Conservation (phyloP, 225 moss, liverwort and hornwort species). For the Ulota crispa region DNA sequence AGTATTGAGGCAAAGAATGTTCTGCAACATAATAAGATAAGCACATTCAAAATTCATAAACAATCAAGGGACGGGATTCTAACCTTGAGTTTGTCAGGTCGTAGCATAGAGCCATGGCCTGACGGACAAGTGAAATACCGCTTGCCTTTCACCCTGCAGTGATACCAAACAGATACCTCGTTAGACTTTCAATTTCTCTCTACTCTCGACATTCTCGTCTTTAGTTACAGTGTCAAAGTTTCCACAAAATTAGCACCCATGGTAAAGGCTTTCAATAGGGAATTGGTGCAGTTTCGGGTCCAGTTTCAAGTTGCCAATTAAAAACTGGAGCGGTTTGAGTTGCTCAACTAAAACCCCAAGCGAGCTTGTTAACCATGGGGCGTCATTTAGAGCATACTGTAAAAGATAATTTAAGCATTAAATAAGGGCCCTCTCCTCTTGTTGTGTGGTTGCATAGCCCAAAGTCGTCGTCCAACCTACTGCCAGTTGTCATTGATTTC, state of each 20-base stretch:
- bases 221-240: neutral
- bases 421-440: no score
- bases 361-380: neutral
- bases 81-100: conserved; percentile 35
- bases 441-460: no score
- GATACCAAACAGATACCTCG: neutral
- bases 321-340: neutral
- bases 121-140: conserved; percentile 66
- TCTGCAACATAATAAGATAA: neutral
- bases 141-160: conserved; percentile 69
- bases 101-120: conserved; percentile 67
- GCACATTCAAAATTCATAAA: neutral
- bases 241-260: neutral
- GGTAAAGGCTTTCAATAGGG: neutral
- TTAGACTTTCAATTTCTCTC: neutral
- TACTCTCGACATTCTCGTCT: neutral
- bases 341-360: neutral
- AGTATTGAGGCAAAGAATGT: no score
- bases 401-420: no score
- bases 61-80: neutral
- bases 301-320: neutral
- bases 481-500: no score
- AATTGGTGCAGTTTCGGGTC: neutral
- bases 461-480: no score
- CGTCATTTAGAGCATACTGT: no score